These are phyloP conservation scores for Teunomyces atbi DNA, from an alignment of 805 yeast species.

Conservation along the genomic window DNA sequence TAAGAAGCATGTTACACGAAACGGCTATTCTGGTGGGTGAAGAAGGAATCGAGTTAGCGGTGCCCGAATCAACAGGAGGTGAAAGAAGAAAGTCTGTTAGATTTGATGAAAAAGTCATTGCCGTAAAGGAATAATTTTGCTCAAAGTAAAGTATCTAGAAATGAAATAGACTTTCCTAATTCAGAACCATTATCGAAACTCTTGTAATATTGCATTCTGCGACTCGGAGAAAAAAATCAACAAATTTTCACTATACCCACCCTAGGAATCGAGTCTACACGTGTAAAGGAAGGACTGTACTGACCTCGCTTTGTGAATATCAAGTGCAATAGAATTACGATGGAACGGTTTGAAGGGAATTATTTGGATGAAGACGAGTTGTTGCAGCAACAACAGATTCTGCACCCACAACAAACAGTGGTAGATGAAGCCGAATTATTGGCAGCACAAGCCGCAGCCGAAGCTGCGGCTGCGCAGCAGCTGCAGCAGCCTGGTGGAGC, in stretches of 20 bases:
- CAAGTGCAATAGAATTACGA: slow-evolving; percentile 5
- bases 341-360: slow-evolving; percentile 27
- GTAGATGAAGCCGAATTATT: slow-evolving; percentile 31
- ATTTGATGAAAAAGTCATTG: slow-evolving; percentile 59
- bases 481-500: slow-evolving; percentile 58
- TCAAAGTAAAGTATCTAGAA: not conserved
- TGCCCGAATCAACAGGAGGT: slow-evolving; percentile 36
- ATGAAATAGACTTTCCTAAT: not conserved
- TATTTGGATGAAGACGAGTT: slow-evolving; percentile 31
- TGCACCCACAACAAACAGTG: slow-evolving; percentile 10
- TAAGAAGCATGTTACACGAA: slow-evolving; percentile 46
- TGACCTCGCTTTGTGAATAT: not conserved
- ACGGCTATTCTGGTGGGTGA: slow-evolving; percentile 41
- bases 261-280: not conserved
- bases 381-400: slow-evolving; percentile 16
- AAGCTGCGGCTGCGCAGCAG: slow-evolving; percentile 46
- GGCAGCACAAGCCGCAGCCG: slow-evolving; percentile 48
- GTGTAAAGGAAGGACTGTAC: not conserved
- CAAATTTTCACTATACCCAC: slow-evolving; percentile 2
- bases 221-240: slow-evolving; percentile 4
- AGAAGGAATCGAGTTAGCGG: slow-evolving; percentile 41
- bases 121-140: slow-evolving; percentile 38
- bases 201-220: not conserved
- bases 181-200: not conserved
- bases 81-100: slow-evolving; percentile 64